Evolutionary conservation across 495 filamentous ascomycete species (phyloP).

Genomic region (Hypoxylon perforatum): DNA sequence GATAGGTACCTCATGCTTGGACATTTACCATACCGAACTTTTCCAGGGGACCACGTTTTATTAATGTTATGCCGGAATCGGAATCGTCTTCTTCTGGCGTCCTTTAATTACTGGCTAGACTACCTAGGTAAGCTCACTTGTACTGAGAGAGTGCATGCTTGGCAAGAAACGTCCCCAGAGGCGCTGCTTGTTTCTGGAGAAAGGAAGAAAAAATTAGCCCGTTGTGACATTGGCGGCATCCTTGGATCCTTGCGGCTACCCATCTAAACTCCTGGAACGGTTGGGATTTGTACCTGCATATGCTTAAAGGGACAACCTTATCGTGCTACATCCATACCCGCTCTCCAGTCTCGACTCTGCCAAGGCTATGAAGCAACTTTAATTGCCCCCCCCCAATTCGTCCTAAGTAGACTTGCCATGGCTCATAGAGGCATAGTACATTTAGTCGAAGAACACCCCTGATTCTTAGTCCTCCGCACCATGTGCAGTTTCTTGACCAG

Average conservation of each 20-base stretch:
- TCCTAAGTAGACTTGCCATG: slow-evolving; percentile 15
- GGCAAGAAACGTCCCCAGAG: slow-evolving; percentile 19
- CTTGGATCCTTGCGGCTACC: slow-evolving; percentile 15
- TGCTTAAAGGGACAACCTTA: slow-evolving; percentile 37
- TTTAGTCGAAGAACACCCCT: slow-evolving; percentile 3
- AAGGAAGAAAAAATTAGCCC: slow-evolving; percentile 1
- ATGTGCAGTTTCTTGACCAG: slow-evolving; percentile 32
- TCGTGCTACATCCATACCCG: slow-evolving; percentile 6
- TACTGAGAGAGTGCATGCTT: slow-evolving; percentile 17
- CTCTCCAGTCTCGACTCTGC: slow-evolving; percentile 12
- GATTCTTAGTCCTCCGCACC: slow-evolving; percentile 21
- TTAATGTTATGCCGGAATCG: slow-evolving; percentile 25
- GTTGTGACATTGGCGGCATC: slow-evolving; percentile 2
- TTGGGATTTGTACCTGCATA: slow-evolving; percentile 39
- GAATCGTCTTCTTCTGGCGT: slow-evolving; percentile 8
- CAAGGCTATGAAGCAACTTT: background rate
- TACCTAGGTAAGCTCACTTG: background rate
- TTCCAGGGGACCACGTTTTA: slow-evolving; percentile 38
- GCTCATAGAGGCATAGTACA: background rate
- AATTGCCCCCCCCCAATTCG: slow-evolving; percentile 13
- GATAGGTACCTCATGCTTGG: slow-evolving; percentile 24
- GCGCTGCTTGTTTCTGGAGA: slow-evolving; percentile 19
- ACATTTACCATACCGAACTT: slow-evolving; percentile 8
- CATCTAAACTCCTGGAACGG: slow-evolving; percentile 31
- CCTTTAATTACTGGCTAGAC: slow-evolving; percentile 23